A percentile compares a stretch with the other conserved stretches of the same genome.
phyloP scores from a whole-genome alignment of 2,329 filamentous ascomycete genomes.

The Aspergillus melleus region DNA sequence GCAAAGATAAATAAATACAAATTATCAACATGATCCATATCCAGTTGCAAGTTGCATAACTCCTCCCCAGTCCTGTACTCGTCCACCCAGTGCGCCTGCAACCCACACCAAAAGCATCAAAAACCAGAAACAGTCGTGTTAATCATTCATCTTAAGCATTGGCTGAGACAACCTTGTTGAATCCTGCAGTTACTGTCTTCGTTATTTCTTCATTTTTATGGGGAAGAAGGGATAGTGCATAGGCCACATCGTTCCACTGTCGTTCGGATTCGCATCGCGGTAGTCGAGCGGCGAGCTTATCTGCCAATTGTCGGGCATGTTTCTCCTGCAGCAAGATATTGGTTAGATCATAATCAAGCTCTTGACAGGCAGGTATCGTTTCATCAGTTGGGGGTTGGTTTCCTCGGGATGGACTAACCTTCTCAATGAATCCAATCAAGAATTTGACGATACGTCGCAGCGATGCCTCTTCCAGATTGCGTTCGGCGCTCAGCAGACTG shows the following conservation, averaged over 20 bases:
- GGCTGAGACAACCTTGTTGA: constrained; percentile 66
- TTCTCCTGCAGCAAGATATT: constrained; percentile 67
- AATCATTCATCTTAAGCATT: constrained; percentile 48
- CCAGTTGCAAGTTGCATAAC: not conserved
- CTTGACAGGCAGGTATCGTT: not conserved
- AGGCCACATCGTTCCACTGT: constrained; percentile 97
- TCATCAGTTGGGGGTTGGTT: not conserved
- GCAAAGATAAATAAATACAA: not conserved
- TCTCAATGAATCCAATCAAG: constrained; percentile 92
- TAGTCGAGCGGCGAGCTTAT: constrained; percentile 86
- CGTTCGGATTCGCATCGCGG: constrained; percentile 84
- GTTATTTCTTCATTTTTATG: constrained; percentile 60
- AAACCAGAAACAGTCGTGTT: constrained; percentile 10
- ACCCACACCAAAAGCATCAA: constrained; percentile 7
- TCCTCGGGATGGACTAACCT: constrained; percentile 57
- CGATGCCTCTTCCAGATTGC: constrained; percentile 76
- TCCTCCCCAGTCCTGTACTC: not conserved
- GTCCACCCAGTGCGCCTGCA: not conserved
- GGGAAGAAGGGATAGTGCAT: constrained; percentile 81
- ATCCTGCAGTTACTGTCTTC: constrained; percentile 45
- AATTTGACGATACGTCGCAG: constrained; percentile 89
- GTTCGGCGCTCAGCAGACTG: constrained; percentile 81
- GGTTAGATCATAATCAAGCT: not conserved
- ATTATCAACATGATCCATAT: not conserved
- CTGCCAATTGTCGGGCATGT: constrained; percentile 89